Evolutionary conservation across 139 green algal genomes (phyloP), one percentile per base, ranked within the genome.

Genomic region (Picochlorum sp.): DNA sequence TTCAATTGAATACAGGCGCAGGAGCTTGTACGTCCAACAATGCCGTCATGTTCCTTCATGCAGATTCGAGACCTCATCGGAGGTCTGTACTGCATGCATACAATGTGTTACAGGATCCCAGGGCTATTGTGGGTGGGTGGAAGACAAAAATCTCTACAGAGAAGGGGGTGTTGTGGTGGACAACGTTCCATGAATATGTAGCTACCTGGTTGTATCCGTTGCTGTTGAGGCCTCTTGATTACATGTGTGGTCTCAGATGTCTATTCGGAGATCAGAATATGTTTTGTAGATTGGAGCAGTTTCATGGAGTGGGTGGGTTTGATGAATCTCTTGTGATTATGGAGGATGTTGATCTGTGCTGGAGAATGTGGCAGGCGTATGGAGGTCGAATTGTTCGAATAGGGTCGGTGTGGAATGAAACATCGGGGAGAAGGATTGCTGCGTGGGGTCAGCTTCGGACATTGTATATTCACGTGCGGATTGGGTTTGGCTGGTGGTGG

Each of bases 1-100:
- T 50, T 16, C 87, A 94, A 73, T 94, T 94, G 87, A 94, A 94
- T 63, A 69, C 45, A 6, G 87, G 85, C 0, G 82, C 85, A 0
- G 50, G 51, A 9, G 65, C 23, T 13, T 81, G 83, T 1, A 26
- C 4, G 15, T 70, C 68, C 6, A 59, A 34, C 8, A 41, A 69
- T 20, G 24, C 78, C 1, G 50, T 83, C n/a, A 69, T 80, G 21
- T 85, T 85, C 70, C 28, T 79, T 20, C 78, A 85, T 23, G 70
- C 79, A 10, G 79, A 85, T 66, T 80, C 60, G n/a, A 55, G 47
- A 8, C 72, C 69, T 4, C 71, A 78, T 5, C 15, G 18, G 21
- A 23, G 49, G 18, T 45, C 77, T 62, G 76, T 90, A 20, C 47
- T 44, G 1, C 21, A 70, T n/a, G 65, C 77, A 31, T 70, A 68